Conservation (phyloP, 306 rosid species). For the Dryas alaskensis region DNA sequence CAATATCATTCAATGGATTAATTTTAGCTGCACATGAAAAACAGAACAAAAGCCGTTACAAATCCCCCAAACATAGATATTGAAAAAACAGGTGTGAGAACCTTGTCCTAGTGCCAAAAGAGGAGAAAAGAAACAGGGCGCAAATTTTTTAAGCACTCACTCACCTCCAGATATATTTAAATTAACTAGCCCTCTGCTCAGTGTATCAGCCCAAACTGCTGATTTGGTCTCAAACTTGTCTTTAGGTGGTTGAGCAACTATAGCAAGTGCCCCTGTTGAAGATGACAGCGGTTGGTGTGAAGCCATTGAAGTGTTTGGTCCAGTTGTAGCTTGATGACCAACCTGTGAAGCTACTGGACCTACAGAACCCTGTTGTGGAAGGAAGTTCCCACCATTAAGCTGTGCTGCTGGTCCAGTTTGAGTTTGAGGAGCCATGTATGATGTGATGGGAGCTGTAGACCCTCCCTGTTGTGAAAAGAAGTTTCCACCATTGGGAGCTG, state of each 20-base stretch:
- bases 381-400: slow-evolving; percentile 44
- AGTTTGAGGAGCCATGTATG: slow-evolving; percentile 36
- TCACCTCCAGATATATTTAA: slow-evolving; percentile 95
- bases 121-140: not conserved
- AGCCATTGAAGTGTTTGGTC: slow-evolving; percentile 42
- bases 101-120: not conserved
- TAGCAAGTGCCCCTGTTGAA: slow-evolving; percentile 45
- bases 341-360: slow-evolving; percentile 30
- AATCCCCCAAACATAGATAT: slow-evolving; percentile 10
- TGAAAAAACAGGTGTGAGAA: not conserved
- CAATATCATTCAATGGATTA: slow-evolving; percentile 85
- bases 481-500: slow-evolving; percentile 33
- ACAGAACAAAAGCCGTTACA: slow-evolving; percentile 14
- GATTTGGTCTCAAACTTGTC: slow-evolving; percentile 92
- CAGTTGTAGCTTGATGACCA: slow-evolving; percentile 43
- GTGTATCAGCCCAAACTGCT: slow-evolving; percentile 94
- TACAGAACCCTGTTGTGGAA: slow-evolving; percentile 27
- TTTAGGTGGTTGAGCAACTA: slow-evolving; percentile 60
- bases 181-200: slow-evolving; percentile 90
- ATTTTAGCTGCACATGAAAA: slow-evolving; percentile 67
- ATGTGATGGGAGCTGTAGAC: slow-evolving; percentile 25
- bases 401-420: slow-evolving; percentile 44
- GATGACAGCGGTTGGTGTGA: slow-evolving; percentile 43
- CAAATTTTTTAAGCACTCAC: slow-evolving; percentile 40
- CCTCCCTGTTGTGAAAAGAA: slow-evolving; percentile 55